phyloP scores from a whole-genome alignment of 352 stramenopile species.

The Pseudoperonospora humuli region DNA sequence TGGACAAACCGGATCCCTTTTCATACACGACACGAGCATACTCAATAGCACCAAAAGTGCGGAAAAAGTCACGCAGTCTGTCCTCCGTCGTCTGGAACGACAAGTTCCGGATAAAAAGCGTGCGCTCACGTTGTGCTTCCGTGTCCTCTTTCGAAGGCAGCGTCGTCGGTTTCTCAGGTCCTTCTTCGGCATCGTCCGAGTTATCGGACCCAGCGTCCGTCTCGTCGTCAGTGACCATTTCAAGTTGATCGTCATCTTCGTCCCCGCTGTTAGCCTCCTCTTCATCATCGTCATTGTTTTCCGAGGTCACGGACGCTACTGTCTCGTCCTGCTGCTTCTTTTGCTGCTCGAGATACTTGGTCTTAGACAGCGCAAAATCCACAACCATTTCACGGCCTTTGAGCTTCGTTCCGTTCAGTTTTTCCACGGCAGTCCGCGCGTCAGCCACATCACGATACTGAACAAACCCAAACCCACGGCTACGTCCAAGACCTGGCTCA shows the following conservation, averaged over 20 bases:
- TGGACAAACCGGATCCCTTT: conserved; percentile 68
- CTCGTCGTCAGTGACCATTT: conserved; percentile 44
- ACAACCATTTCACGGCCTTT: conserved; percentile 83
- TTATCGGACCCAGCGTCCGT: conserved; percentile 19
- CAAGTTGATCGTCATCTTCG: conserved; percentile 40
- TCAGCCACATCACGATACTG: conserved; percentile 65
- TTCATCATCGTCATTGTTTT: conserved; percentile 27
- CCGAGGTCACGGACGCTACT: conserved; percentile 10
- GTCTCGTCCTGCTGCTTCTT: conserved; percentile 43
- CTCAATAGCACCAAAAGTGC: conserved; percentile 63
- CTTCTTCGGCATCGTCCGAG: conserved; percentile 25
- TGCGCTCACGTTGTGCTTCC: conserved; percentile 71
- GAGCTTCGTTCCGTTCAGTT: conserved; percentile 68
- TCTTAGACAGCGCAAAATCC: conserved; percentile 76
- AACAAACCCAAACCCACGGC: conserved; percentile 78
- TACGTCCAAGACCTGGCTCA: conserved; percentile 40
- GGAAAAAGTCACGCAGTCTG: conserved; percentile 59
- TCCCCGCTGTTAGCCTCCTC: conserved; percentile 34
- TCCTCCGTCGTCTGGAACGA: conserved; percentile 81
- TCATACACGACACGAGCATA: conserved; percentile 80
- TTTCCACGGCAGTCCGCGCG: conserved; percentile 53
- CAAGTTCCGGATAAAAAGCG: conserved; percentile 79
- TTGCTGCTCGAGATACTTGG: conserved; percentile 70
- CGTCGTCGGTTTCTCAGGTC: conserved; percentile 24
- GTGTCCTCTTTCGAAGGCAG: conserved; percentile 43